Percentiles rank a stretch among this genome's conserved stretches.
These are phyloP conservation scores for Globisporangium iwayamae DNA, from an alignment of 352 stramenopile species.

Conservation along the genomic window DNA sequence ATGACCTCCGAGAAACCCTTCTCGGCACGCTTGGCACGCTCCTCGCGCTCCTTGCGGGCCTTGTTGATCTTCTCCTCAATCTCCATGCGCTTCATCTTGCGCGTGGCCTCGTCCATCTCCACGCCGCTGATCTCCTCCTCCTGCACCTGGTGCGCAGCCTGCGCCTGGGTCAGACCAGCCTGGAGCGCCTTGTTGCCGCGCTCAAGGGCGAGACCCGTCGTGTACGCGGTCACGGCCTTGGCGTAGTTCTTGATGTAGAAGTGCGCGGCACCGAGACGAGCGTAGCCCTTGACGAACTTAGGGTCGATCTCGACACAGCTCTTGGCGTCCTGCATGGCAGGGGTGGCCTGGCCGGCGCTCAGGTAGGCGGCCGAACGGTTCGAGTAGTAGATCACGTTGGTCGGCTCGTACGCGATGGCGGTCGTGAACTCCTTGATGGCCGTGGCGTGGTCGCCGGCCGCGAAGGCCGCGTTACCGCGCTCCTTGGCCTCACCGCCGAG, in stretches of 20 bases:
- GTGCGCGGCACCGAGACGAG: slow-evolving; percentile 77
- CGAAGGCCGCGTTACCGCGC: slow-evolving; percentile 80
- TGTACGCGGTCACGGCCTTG: slow-evolving; percentile 82
- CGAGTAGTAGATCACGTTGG: slow-evolving; percentile 87
- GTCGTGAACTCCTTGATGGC: slow-evolving; percentile 88
- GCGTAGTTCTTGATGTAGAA: slow-evolving; percentile 90
- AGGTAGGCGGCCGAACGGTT: slow-evolving; percentile 87
- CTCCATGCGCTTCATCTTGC: slow-evolving; percentile 89
- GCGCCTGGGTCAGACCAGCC: slow-evolving; percentile 75
- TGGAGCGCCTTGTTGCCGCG: slow-evolving; percentile 86
- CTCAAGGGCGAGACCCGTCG: slow-evolving; percentile 70
- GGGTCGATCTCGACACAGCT: slow-evolving; percentile 79
- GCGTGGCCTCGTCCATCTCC: slow-evolving; percentile 86
- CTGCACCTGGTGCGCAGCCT: slow-evolving; percentile 80
- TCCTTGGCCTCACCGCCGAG: slow-evolving; percentile 83
- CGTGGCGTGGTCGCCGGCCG: slow-evolving; percentile 66
- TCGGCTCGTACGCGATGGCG: slow-evolving; percentile 82
- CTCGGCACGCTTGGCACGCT: slow-evolving; percentile 78
- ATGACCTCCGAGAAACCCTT: slow-evolving; percentile 84
- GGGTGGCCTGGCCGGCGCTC: slow-evolving; percentile 70
- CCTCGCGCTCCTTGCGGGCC: slow-evolving; percentile 80
- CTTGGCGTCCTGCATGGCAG: slow-evolving; percentile 84
- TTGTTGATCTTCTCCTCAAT: slow-evolving; percentile 90
- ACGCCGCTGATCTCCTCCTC: slow-evolving; percentile 81
- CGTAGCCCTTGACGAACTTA: slow-evolving; percentile 87